These are phyloP conservation scores for Clonostachys rhizophaga DNA, from an alignment of 2,329 filamentous ascomycete species.

Conservation along the genomic window DNA sequence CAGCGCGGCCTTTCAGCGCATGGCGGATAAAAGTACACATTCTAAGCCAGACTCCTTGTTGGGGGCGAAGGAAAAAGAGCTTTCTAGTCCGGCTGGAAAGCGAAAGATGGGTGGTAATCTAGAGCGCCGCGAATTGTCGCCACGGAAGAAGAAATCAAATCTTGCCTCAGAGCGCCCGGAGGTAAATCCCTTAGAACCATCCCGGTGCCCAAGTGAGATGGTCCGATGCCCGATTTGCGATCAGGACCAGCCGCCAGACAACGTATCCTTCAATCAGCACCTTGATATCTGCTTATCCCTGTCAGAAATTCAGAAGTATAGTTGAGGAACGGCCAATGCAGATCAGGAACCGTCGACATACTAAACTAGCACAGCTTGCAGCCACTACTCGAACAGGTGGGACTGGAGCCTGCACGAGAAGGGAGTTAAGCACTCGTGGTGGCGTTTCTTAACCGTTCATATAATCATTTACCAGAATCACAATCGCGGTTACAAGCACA, in stretches of 20 bases:
- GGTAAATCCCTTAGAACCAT: conserved; percentile 7
- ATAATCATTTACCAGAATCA: no score
- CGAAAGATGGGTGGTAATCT: conserved; percentile 4
- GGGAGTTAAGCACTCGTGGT: no score
- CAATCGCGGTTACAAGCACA: no score
- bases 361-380: no score
- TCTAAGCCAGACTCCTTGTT: conserved; percentile 20
- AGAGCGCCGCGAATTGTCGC: conserved; percentile 4
- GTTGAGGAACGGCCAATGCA: no score
- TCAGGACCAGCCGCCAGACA: conserved; percentile 67
- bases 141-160: conserved; percentile 46
- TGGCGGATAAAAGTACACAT: conserved; percentile 28
- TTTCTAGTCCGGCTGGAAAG: conserved; percentile 5
- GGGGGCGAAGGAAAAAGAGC: conserved; percentile 23
- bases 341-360: no score
- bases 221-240: conserved; percentile 90
- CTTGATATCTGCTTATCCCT: conserved; percentile 84
- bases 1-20: conserved; percentile 74
- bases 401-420: no score
- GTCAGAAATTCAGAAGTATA: no score
- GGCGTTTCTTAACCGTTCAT: no score
- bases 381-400: no score
- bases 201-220: conserved; percentile 31
- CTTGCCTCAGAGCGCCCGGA: conserved; percentile 29
- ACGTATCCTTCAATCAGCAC: conserved; percentile 80